Percentiles rank a stretch among this genome's conserved stretches.
Evolutionary conservation across 1,284 basidiomycete species (phyloP).

Genomic region (Cutaneotrichosporon dermatis): DNA sequence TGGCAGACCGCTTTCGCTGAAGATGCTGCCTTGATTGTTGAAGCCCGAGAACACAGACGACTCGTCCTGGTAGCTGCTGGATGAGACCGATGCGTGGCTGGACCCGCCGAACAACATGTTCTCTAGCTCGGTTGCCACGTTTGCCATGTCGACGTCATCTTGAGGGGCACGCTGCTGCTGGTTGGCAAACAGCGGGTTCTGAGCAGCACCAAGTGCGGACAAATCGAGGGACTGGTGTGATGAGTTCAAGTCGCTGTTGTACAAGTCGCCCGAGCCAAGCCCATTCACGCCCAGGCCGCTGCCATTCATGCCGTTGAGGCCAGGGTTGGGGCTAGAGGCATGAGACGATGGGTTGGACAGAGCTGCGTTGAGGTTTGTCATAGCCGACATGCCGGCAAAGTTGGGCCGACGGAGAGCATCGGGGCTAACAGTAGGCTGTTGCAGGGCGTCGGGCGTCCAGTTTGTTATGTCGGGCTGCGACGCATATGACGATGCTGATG

Average conservation of each 20-base stretch:
- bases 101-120: constrained; percentile 28
- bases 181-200: constrained; percentile 17
- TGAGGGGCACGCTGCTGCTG: constrained; percentile 7
- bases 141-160: constrained; percentile 30
- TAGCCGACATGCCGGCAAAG: constrained; percentile 22
- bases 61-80: constrained; percentile 32
- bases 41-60: constrained; percentile 35
- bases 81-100: constrained; percentile 29
- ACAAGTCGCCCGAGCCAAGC: constrained; percentile 9
- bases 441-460: constrained; percentile 17
- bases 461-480: constrained; percentile 16
- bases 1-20: constrained; percentile 36
- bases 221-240: constrained; percentile 11
- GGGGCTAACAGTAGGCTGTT: constrained; percentile 35
- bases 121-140: constrained; percentile 30
- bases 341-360: constrained; percentile 19
- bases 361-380: constrained; percentile 17
- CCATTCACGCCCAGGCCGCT: constrained; percentile 2
- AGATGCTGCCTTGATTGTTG: constrained; percentile 22
- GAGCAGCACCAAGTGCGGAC: constrained; percentile 8
- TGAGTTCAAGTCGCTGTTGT: constrained; percentile 10
- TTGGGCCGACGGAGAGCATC: constrained; percentile 35
- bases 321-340: constrained; percentile 13
- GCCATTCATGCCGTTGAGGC: constrained; percentile 6
- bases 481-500: constrained; percentile 27